These are phyloP conservation scores for Allium fistulosum DNA, from an alignment of 106 monocot species.

Conservation along the genomic window DNA sequence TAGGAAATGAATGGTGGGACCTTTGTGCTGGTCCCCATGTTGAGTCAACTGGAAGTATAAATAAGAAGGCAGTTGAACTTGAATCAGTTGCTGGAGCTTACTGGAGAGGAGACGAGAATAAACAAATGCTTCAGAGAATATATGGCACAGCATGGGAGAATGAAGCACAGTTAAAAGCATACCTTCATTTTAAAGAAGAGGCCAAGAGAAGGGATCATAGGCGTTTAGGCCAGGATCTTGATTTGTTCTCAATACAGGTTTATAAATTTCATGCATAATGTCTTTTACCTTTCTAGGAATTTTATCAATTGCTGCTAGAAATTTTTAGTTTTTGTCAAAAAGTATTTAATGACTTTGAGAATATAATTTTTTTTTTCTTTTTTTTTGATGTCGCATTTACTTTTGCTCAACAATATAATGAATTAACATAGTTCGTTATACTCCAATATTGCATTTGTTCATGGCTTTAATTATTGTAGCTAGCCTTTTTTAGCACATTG, in stretches of 20 bases:
- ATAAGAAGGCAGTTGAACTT: constrained; percentile 81
- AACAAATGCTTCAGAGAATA: constrained; percentile 84
- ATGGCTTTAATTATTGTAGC: too few relatives aligned
- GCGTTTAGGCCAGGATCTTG: constrained; percentile 90
- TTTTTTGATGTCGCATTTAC: too few relatives aligned
- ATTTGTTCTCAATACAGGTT: constrained; percentile 97
- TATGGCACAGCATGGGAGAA: constrained; percentile 98
- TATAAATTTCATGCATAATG: constrained; percentile 1
- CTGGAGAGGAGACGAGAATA: constrained; percentile 93
- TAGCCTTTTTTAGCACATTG: too few relatives aligned
- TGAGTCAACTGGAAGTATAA: constrained; percentile 77
- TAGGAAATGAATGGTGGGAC: constrained; percentile 99
- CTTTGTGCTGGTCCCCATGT: constrained; percentile 99
- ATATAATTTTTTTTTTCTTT: too few relatives aligned
- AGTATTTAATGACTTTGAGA: too few relatives aligned
- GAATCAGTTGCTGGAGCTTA: constrained; percentile 98
- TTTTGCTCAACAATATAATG: too few relatives aligned
- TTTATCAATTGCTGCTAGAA: neutral
- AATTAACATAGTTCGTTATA: too few relatives aligned
- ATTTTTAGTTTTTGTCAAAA: neutral
- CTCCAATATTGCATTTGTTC: too few relatives aligned
- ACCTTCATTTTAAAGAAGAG: constrained; percentile 84
- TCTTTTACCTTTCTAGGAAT: constrained; percentile 1
- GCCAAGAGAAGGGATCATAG: constrained; percentile 96
- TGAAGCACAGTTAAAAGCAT: constrained; percentile 83